phyloP scores from a whole-genome alignment of 345 rosid genomes.

The Brassica cretica region DNA sequence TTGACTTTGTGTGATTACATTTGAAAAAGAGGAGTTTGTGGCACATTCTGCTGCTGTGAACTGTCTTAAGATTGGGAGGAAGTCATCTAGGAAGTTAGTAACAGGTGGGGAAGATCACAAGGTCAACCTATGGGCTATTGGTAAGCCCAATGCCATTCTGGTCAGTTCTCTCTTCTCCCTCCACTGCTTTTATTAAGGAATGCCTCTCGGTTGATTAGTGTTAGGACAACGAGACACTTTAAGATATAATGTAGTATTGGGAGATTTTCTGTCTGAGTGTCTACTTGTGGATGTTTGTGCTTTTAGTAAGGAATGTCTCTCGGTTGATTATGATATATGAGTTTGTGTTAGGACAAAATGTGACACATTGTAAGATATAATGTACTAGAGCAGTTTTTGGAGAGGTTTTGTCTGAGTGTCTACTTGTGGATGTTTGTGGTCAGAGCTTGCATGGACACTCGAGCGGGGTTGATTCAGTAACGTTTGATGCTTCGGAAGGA shows the following conservation, averaged over 20 bases:
- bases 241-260: neutral
- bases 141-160: constrained; percentile 94
- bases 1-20: constrained; percentile 44
- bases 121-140: constrained; percentile 99
- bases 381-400: neutral
- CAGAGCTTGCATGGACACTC: constrained; percentile 96
- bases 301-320: neutral
- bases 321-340: neutral
- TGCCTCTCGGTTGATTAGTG: neutral
- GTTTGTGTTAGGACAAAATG: neutral
- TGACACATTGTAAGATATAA: neutral
- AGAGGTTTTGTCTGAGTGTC: constrained; percentile 11
- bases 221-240: neutral
- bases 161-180: constrained; percentile 55
- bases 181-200: neutral
- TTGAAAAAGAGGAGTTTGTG: constrained; percentile 85
- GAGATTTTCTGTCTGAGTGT: constrained; percentile 14
- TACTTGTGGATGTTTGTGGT: constrained; percentile 26
- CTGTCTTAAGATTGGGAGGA: constrained; percentile 97
- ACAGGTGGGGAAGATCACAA: constrained; percentile 99
- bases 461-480: constrained; percentile 95
- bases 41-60: constrained; percentile 94
- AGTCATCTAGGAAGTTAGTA: constrained; percentile 90
- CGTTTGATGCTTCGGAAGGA: constrained; percentile 88
- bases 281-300: neutral